phyloP scores from a whole-genome alignment of 2,329 filamentous ascomycete species.

The Neospermospora avenae region DNA sequence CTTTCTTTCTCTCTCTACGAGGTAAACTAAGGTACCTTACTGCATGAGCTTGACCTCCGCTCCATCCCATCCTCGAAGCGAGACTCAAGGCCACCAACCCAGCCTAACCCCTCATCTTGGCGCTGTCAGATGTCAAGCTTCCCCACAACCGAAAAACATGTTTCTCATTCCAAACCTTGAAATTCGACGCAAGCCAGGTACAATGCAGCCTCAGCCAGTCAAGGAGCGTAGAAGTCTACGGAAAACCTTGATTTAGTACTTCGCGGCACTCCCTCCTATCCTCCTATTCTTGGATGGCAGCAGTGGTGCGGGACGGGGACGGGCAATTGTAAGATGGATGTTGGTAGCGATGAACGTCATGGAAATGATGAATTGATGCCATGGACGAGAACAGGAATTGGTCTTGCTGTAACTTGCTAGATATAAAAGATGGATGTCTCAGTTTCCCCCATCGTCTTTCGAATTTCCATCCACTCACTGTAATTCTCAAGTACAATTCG shows the following conservation, averaged over 20 bases:
- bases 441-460: background rate
- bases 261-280: slow-evolving; percentile 5
- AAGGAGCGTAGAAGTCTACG: background rate
- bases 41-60: too few species aligned
- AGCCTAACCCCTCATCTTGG: background rate
- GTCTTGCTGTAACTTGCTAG: background rate
- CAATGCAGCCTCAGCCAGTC: background rate
- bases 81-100: background rate
- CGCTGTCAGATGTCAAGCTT: background rate
- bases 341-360: too few species aligned
- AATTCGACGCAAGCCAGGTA: background rate
- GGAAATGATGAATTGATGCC: background rate
- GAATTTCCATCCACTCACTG: too few species aligned
- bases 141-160: background rate
- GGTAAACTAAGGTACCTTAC: too few species aligned
- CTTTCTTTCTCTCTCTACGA: too few species aligned
- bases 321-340: too few species aligned
- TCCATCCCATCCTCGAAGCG: too few species aligned
- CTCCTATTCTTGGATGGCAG: slow-evolving; percentile 2
- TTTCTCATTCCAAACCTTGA: background rate
- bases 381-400: background rate
- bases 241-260: background rate
- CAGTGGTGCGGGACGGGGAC: background rate
- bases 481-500: background rate
- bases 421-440: background rate